Evolutionary conservation across 495 filamentous ascomycete genomes (phyloP), one percentile per base, ranked within the genome.

Genomic region (Hypoxylon fragiforme): DNA sequence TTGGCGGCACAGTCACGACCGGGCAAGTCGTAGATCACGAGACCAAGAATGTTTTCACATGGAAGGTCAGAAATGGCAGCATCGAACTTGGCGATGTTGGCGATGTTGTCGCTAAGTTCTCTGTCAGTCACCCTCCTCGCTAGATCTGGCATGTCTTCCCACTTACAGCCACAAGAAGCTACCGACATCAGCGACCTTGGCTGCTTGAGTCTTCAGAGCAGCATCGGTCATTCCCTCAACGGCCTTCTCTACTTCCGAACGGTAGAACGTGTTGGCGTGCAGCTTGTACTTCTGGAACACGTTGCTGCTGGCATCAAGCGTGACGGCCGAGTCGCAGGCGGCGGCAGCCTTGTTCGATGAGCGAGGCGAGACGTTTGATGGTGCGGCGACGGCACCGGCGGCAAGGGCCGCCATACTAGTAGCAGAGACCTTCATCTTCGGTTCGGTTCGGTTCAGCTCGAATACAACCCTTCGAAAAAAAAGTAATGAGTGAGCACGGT

Each of bases 1-100:
- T 82, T 76, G 46, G 87, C 87, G 24, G 87, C 84, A 67, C 87
- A 91, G 65, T 91, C 87, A 72, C 87, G 85, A 54, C 86, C 86
- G 32, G 86, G 87, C 31, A 91, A 71, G 70, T 91, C 85, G 69
- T 91, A 91, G 60, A 89, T 81, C 63, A 91, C 87, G 50, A 85
- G 78, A 61, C 84, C 83, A 21, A 80, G 77, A 44, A 76, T 78
- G 61, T 85, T 71, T 57, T 79, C 63, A 62, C 76, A 71, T 39
- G 80, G 72, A 48, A 85, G 81, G 28, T 85, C 78, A 13, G 62
- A 64, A 38, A 87, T 62, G 30, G 77, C 82, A 7, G 73, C 68
- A 49, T 78, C 79, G 73, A 86, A 80, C 43, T 73, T 79, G 41
- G 71, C 75, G 13, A 86, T 82, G 67, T 85, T 85, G 47, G 60